These are phyloP conservation scores for Ceratocystis harringtonii DNA, from an alignment of 2,329 filamentous ascomycete species.

Conservation along the genomic window DNA sequence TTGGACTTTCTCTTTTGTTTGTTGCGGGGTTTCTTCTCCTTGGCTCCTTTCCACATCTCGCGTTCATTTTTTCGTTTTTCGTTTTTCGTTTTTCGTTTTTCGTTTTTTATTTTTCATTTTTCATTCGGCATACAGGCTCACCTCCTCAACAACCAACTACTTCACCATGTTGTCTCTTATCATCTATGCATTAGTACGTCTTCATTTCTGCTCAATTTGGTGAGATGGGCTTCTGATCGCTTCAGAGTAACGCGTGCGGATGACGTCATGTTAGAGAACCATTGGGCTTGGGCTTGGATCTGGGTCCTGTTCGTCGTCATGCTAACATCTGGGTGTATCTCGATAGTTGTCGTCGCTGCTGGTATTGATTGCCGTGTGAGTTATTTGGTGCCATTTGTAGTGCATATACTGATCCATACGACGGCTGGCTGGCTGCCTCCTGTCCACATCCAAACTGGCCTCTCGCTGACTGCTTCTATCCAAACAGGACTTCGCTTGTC, in stretches of 20 bases:
- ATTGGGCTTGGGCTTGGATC: too few species aligned
- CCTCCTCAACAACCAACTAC: too few species aligned
- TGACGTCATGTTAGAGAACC: neutral
- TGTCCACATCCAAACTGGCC: neutral
- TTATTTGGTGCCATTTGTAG: neutral
- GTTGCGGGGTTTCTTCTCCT: neutral
- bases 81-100: neutral
- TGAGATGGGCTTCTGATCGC: too few species aligned
- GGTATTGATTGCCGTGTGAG: conserved; percentile 3
- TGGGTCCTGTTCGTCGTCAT: too few species aligned
- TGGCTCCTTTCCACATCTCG: neutral
- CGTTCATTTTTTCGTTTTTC: neutral
- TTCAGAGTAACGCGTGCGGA: neutral
- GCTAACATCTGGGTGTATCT: neutral
- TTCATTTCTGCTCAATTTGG: neutral
- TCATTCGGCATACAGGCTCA: too few species aligned
- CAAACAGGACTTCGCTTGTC: conserved; percentile 1
- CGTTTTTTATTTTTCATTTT: neutral
- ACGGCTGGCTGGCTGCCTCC: too few species aligned
- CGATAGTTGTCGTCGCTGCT: neutral
- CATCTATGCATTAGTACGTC: conserved; percentile 6
- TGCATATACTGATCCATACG: neutral
- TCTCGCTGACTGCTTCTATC: neutral
- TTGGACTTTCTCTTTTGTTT: neutral
- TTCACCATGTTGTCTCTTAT: neutral